Base-by-base conservation (phyloP, 164 flowering plant species). In the Kingdonia uniflora region DNA sequence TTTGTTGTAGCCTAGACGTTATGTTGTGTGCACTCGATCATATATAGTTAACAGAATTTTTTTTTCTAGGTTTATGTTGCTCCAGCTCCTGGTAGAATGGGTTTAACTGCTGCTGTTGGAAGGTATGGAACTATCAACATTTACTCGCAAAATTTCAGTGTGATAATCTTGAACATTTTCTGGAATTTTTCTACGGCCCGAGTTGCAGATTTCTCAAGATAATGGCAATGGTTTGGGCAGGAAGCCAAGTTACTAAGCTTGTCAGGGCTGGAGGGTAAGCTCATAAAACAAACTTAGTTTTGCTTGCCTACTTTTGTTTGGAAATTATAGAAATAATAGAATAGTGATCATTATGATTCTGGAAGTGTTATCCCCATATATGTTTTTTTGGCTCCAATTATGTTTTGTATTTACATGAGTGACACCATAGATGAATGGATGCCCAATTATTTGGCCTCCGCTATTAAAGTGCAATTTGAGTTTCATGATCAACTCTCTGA, bases 141-240 rank as follows among this genome's bases (percentile, higher is more conserved):
- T 49, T 61, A 37, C 8, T 29, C 6, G 24, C 21, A 14, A 7
- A 10, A 16, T 26, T 25, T 41, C n/a, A 3, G 19, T 21, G 47
- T 1, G 29, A 22, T 16, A 33, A 41, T 12, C 17, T 33, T 20
- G 2, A 20, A 24, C 19, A 1, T 54, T 29, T 38, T 13, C 49
- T 15, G 41, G 3, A 25, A 19, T 56, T 22, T 58, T 11, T n/a
- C 10, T n/a, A 14, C 8, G 35, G 8, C 35, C n/a, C 35, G n/a
- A 29, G 56, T 51, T 73, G 63, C 80, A 87, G 96, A 68, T 88
- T 88, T 73, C 51, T 88, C 51, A 85, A 88, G 71, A 55, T 85
- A 55, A 74, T 83, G 87, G 91, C 95, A 39, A 78, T 77, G 85
- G 91, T 85, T 16, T 88, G 95, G 97, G 87, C 95, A 48, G 95